These are phyloP conservation scores for Salvia hispanica DNA, from an alignment of 257 asterid species.

Conservation along the genomic window DNA sequence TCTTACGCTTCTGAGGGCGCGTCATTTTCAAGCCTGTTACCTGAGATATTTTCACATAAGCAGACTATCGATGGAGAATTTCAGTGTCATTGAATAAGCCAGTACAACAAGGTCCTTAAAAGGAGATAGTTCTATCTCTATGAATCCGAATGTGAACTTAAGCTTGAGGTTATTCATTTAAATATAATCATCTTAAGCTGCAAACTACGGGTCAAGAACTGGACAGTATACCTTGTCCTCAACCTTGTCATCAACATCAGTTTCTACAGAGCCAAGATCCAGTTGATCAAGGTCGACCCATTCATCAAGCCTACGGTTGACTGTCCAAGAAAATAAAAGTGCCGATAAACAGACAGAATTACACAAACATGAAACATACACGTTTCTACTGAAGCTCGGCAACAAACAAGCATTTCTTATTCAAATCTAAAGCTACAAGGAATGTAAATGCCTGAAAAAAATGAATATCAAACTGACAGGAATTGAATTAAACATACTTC, in stretches of 20 bases:
- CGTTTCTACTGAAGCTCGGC: constrained; percentile 25
- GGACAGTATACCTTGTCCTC: constrained; percentile 76
- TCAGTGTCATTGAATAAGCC: not conserved
- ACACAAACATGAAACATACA: constrained; percentile 4
- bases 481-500: constrained; percentile 4
- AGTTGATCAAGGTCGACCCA: constrained; percentile 90
- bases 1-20: constrained; percentile 95
- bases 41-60: constrained; percentile 55
- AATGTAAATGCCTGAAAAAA: not conserved
- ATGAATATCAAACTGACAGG: not conserved
- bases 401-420: constrained; percentile 7
- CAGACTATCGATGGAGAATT: constrained; percentile 28
- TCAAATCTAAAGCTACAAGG: constrained; percentile 32
- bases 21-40: constrained; percentile 99
- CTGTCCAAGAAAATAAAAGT: constrained; percentile 42
- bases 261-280: constrained; percentile 87
- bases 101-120: constrained; percentile 1
- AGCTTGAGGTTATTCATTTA: not conserved
- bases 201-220: too few species aligned
- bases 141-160: not conserved
- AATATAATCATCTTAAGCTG: not conserved
- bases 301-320: constrained; percentile 90
- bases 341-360: not conserved
- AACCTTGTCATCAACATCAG: constrained; percentile 87
- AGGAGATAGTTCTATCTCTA: constrained; percentile 3